Percentiles rank a stretch among this genome's conserved stretches.
These are phyloP conservation scores for Ensete ventricosum DNA, from an alignment of 176 grass and related monocot species.

Conservation along the genomic window DNA sequence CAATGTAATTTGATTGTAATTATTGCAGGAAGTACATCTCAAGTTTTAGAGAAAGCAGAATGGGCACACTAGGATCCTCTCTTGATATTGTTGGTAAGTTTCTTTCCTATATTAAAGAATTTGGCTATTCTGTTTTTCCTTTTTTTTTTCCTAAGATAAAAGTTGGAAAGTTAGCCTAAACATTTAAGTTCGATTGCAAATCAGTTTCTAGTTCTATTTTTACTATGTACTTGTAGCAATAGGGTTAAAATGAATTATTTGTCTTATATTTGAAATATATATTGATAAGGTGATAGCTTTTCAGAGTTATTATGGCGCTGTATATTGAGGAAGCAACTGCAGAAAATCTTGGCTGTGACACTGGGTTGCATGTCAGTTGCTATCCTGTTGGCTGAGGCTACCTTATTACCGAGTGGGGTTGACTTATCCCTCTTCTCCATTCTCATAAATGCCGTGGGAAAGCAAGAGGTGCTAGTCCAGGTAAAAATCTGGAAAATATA, in stretches of 20 bases:
- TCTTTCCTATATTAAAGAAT: slow-evolving; percentile 1
- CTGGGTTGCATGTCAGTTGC: slow-evolving; percentile 87
- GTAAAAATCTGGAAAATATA: slow-evolving; percentile 35
- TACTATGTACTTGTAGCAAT: too few relatives aligned
- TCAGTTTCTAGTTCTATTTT: neutral
- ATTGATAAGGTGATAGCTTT: slow-evolving; percentile 18
- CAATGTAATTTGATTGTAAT: slow-evolving; percentile 1
- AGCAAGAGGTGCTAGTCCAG: slow-evolving; percentile 88
- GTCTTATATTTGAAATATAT: neutral
- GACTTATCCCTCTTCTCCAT: slow-evolving; percentile 95
- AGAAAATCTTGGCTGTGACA: slow-evolving; percentile 66
- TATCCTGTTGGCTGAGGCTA: slow-evolving; percentile 95
- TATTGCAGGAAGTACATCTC: slow-evolving; percentile 71
- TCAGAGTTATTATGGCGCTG: slow-evolving; percentile 90
- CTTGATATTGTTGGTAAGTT: slow-evolving; percentile 69
- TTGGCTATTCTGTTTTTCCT: neutral
- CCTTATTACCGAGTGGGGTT: slow-evolving; percentile 88
- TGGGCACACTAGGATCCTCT: slow-evolving; percentile 52
- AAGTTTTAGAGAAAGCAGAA: slow-evolving; percentile 67
- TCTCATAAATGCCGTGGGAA: slow-evolving; percentile 89
- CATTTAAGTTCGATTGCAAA: neutral
- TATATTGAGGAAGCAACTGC: slow-evolving; percentile 89
- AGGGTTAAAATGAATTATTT: too few relatives aligned
- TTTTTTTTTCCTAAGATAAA: neutral
- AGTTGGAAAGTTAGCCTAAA: too few relatives aligned